These are phyloP conservation scores for Juncus inflexus DNA, from an alignment of 176 grass and related monocot genomes.

Conservation along the genomic window DNA sequence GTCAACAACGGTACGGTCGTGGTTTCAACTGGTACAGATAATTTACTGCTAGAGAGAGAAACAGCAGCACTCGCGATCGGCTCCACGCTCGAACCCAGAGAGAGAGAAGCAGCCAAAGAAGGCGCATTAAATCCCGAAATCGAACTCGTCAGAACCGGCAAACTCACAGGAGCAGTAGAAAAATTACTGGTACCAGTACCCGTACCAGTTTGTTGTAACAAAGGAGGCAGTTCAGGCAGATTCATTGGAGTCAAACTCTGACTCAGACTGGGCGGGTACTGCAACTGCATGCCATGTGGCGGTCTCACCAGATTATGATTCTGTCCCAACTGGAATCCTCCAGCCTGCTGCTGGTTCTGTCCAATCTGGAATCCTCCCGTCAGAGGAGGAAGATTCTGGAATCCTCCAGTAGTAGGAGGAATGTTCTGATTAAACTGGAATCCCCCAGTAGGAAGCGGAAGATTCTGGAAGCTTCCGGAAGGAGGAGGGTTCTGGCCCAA, in stretches of 20 bases:
- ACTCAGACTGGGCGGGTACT: slow-evolving; percentile 53
- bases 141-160: slow-evolving; percentile 24
- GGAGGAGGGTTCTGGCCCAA: not conserved
- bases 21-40: slow-evolving; percentile 18
- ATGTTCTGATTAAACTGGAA: too few species aligned
- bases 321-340: too few species aligned
- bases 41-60: slow-evolving; percentile 40
- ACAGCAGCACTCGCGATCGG: slow-evolving; percentile 25
- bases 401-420: too few species aligned
- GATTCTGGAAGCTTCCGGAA: too few species aligned
- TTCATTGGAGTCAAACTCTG: slow-evolving; percentile 47
- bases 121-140: slow-evolving; percentile 36
- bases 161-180: slow-evolving; percentile 38
- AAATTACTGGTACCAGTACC: slow-evolving; percentile 9
- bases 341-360: too few species aligned
- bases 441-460: too few species aligned
- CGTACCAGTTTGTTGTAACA: slow-evolving; percentile 43
- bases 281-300: slow-evolving; percentile 30
- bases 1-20: slow-evolving; percentile 35
- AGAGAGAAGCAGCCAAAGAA: slow-evolving; percentile 34
- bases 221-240: slow-evolving; percentile 67
- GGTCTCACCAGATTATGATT: too few species aligned
- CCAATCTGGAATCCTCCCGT: too few species aligned
- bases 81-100: slow-evolving; percentile 31
- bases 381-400: too few species aligned